Base-by-base conservation (phyloP, 176 grass and related monocot genomes). In the Oryza australiensis region DNA sequence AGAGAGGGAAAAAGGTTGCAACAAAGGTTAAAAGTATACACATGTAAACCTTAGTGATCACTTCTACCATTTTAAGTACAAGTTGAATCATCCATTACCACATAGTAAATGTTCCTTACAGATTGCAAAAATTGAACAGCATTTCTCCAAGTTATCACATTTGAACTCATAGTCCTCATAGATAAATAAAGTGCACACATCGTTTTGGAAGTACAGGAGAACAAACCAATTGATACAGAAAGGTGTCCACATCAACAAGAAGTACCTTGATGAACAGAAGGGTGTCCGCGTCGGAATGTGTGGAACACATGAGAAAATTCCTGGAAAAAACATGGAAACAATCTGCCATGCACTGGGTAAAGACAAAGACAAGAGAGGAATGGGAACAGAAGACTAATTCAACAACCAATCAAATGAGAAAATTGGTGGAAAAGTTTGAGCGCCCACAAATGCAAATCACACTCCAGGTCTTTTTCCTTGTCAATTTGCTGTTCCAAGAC, bases 311-410 rank as follows among this genome's bases (percentile, higher is more conserved):
- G 83, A 64, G 87, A 85, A 45, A 82, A 89, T 62, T 57, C 3
- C 7, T 78, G 73, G 83, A 90, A 35, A 86, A 82, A 4, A 37
- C 67, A 45, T 78, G 83, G 78, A 88, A 85, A 89, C 29, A 37
- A 63, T 43, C 4, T 34, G 7, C n/a, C 60, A 46, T 20, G 23
- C 10, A 76, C 22, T 60, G 26, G 22, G 8, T 26, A 16, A 57
- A 70, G 71, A 89, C 22, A 82, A 5, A 63, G 45, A 66, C 24
- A 76, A 13, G 43, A 62, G 1, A 64, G 14, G 16, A 11, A 73
- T 24, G 33, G 24, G 51, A 75, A 70, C 75, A 66, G 1, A 2
- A 76, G 67, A 66, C 15, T 0, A 33, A 82, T 70, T 75, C 81
- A 81, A 78, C 62, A 73, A 26, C 12, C 26, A 73, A 73, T 23